These are phyloP conservation scores for Pseudogymnoascus pannorum DNA, from an alignment of 2,329 filamentous ascomycete species.

Conservation along the genomic window DNA sequence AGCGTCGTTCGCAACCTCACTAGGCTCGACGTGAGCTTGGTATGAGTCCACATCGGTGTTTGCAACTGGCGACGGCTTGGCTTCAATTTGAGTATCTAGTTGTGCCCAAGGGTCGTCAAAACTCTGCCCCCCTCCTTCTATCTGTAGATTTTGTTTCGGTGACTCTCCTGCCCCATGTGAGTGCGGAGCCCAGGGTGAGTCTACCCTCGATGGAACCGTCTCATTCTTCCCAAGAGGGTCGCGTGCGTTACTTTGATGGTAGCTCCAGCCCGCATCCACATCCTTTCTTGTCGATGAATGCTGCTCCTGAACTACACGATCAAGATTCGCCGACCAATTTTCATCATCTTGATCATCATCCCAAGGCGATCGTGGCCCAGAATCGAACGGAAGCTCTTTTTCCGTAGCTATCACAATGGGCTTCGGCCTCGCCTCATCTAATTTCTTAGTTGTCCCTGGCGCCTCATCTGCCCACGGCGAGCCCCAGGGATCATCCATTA, in stretches of 20 bases:
- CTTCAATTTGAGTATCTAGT: background rate
- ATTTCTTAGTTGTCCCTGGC: constrained; percentile 14
- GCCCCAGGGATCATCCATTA: constrained; percentile 34
- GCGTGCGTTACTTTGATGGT: background rate
- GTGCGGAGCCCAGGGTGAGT: background rate
- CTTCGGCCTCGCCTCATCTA: constrained; percentile 11
- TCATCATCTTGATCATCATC: constrained; percentile 23
- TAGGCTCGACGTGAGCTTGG: background rate
- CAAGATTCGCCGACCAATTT: constrained; percentile 21
- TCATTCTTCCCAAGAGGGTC: background rate
- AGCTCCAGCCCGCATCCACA: background rate
- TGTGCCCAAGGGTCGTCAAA: constrained; percentile 1
- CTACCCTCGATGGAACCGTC: background rate
- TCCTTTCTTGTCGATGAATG: background rate
- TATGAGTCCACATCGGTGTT: background rate
- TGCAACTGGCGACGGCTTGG: background rate
- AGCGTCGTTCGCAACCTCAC: background rate
- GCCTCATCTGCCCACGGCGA: constrained; percentile 33
- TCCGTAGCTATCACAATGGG: constrained; percentile 17
- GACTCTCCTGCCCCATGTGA: background rate
- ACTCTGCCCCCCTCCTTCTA: background rate
- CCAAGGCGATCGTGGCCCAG: constrained; percentile 23
- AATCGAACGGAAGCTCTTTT: constrained; percentile 16
- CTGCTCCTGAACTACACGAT: background rate
- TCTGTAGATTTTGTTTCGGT: background rate